Conservation (phyloP, 805 yeast species). For the Candida sithepensis region DNA sequence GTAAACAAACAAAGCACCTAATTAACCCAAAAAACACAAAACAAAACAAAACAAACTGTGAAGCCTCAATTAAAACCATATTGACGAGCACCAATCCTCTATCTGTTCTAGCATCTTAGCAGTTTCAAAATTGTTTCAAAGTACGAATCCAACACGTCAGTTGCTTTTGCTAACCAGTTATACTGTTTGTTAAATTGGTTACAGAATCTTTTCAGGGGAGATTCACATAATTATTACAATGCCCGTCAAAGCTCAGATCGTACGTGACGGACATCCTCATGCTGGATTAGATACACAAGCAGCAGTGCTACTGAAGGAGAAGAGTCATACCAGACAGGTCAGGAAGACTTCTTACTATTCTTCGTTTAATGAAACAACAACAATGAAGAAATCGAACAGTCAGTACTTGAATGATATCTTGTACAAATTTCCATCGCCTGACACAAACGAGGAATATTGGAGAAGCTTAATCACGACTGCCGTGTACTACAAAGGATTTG, state of each 20-base stretch:
- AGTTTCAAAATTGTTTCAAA: neutral
- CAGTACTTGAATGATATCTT: conserved; percentile 16
- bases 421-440: conserved; percentile 8
- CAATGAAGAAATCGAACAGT: conserved; percentile 18
- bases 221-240: neutral
- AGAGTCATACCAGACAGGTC: neutral
- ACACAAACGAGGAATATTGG: conserved; percentile 36
- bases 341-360: conserved; percentile 18
- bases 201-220: neutral
- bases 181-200: neutral
- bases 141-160: neutral
- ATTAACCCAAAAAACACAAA: neutral
- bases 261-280: neutral
- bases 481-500: conserved; percentile 51
- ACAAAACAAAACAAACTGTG: neutral
- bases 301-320: neutral
- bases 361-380: conserved; percentile 16
- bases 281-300: neutral
- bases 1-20: neutral
- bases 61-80: neutral
- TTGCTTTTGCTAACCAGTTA: neutral
- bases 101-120: too few species aligned
- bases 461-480: conserved; percentile 40
- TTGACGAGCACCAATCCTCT: too few species aligned
- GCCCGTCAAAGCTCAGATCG: neutral